These are phyloP conservation scores for Pseudocercospora fuligena DNA, from an alignment of 2,329 filamentous ascomycete species.

Conservation along the genomic window DNA sequence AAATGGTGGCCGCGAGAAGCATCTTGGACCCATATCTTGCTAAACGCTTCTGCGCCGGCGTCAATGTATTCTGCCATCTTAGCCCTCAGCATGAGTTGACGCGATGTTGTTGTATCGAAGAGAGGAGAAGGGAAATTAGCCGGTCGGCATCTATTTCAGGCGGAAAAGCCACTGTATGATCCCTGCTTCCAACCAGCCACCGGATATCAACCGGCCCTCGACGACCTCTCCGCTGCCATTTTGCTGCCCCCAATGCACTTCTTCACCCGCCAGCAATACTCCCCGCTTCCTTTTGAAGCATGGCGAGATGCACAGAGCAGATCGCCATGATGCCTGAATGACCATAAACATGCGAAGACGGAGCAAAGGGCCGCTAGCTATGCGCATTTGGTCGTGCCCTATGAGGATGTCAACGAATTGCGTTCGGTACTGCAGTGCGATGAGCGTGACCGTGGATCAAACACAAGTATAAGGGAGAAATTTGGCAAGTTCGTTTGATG, in stretches of 20 bases:
- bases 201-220: not conserved
- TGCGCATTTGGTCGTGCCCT: not conserved
- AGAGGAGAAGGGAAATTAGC: constrained; percentile 1
- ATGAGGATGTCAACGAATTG: not conserved
- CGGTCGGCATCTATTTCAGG: not conserved
- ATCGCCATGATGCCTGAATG: too few relatives aligned
- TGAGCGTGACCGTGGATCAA: not conserved
- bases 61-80: not conserved
- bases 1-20: not conserved
- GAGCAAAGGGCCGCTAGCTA: not conserved
- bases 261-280: not conserved
- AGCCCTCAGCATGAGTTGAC: not conserved
- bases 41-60: not conserved
- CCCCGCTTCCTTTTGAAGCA: not conserved
- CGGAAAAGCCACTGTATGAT: not conserved
- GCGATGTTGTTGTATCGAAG: not conserved
- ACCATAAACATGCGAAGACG: not conserved
- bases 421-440: not conserved
- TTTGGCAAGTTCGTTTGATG: not conserved
- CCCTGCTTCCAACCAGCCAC: not conserved
- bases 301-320: not conserved
- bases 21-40: not conserved
- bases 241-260: not conserved
- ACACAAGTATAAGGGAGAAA: not conserved
- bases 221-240: not conserved